These are phyloP conservation scores for Paramecium pentaurelia DNA, from an alignment of 73 alveolate genomes.

Conservation along the genomic window DNA sequence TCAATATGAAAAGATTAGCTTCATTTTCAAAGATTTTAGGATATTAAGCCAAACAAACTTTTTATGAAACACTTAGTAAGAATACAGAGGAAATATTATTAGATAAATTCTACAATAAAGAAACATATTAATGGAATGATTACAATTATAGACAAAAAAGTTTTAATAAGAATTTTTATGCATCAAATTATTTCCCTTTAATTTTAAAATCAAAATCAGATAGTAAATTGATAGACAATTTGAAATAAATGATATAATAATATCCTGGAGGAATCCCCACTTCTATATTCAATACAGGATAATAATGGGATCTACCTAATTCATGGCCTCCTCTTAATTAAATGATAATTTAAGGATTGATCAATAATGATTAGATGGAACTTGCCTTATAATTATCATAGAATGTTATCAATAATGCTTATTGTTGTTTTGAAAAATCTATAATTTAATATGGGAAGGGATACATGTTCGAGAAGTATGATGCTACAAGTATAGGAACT, in stretches of 20 bases:
- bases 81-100: neutral
- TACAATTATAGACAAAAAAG: neutral
- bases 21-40: neutral
- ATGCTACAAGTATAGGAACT: slow-evolving; percentile 23
- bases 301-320: slow-evolving; percentile 43
- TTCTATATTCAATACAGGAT: neutral
- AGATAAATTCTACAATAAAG: neutral
- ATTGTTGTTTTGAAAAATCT: neutral
- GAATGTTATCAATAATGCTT: neutral
- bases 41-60: neutral
- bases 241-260: neutral
- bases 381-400: neutral
- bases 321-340: slow-evolving; percentile 46
- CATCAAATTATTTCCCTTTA: slow-evolving; percentile 33
- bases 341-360: slow-evolving; percentile 4
- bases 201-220: neutral
- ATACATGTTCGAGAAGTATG: slow-evolving; percentile 41
- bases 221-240: neutral
- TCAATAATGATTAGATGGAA: neutral
- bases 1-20: neutral
- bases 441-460: neutral
- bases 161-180: neutral
- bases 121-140: slow-evolving; percentile 32
- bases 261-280: slow-evolving; percentile 30
- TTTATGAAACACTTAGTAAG: neutral